Conservation (phyloP, 192 early-diverging fungal genomes). For the Backusella sp. region DNA sequence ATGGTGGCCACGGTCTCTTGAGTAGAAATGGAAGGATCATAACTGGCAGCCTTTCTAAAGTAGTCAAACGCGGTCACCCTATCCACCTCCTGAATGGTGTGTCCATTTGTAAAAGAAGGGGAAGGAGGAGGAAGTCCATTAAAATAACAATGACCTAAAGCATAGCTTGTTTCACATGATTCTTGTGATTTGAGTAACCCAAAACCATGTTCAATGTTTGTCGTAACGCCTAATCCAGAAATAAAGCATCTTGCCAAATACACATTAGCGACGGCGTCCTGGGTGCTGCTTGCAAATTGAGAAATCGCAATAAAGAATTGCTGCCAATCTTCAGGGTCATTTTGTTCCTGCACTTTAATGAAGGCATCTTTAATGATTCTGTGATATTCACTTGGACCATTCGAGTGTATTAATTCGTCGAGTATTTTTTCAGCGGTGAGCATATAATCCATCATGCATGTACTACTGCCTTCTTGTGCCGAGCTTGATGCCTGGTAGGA, state of each 20-base stretch:
- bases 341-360: slow-evolving; percentile 16
- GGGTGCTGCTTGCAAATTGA: slow-evolving; percentile 7
- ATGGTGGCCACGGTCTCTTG: background rate
- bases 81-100: slow-evolving; percentile 4
- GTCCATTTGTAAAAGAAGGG: background rate
- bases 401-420: background rate
- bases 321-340: slow-evolving; percentile 16
- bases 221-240: slow-evolving; percentile 19
- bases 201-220: slow-evolving; percentile 15
- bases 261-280: slow-evolving; percentile 11
- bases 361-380: slow-evolving; percentile 6
- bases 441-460: background rate
- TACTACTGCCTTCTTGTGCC: background rate
- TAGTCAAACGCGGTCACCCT: slow-evolving; percentile 14
- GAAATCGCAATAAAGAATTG: slow-evolving; percentile 18
- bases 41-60: slow-evolving; percentile 13
- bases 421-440: background rate
- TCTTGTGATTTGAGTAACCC: slow-evolving; percentile 13
- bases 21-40: background rate
- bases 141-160: slow-evolving; percentile 28
- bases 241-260: slow-evolving; percentile 29
- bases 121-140: slow-evolving; percentile 9
- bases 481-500: background rate
- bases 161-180: slow-evolving; percentile 14
- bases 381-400: background rate